Conservation (phyloP, 2,329 filamentous ascomycete species). For the Pestalotiopsis sp. region DNA sequence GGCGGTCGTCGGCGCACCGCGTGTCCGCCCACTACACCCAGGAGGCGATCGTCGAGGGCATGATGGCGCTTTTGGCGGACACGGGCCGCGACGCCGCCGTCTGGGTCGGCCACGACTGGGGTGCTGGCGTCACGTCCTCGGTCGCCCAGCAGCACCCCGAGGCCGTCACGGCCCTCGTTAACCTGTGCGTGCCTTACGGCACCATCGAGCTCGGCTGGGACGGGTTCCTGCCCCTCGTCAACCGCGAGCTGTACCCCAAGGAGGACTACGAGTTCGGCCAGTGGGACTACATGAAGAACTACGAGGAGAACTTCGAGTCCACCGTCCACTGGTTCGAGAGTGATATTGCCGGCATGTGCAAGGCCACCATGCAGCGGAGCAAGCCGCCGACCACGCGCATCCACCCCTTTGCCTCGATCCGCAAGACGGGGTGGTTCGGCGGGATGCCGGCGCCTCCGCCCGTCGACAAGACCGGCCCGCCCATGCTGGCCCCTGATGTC, state of each 20-base stretch:
- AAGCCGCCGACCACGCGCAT: neutral
- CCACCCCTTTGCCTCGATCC: slow-evolving; percentile 30
- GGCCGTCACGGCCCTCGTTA: slow-evolving; percentile 24
- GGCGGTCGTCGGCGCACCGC: slow-evolving; percentile 33
- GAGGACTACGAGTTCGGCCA: slow-evolving; percentile 39
- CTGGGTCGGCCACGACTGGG: slow-evolving; percentile 53
- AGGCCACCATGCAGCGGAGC: slow-evolving; percentile 14
- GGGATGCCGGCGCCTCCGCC: neutral
- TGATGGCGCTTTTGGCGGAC: slow-evolving; percentile 35
- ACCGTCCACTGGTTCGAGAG: slow-evolving; percentile 19
- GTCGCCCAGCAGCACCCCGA: slow-evolving; percentile 32
- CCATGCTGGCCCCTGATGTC: neutral
- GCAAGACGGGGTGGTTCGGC: slow-evolving; percentile 13
- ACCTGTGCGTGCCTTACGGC: slow-evolving; percentile 42
- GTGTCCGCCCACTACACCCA: slow-evolving; percentile 29
- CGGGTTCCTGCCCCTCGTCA: slow-evolving; percentile 27
- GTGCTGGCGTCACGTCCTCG: slow-evolving; percentile 27
- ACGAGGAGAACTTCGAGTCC: slow-evolving; percentile 28
- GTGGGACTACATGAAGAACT: slow-evolving; percentile 33
- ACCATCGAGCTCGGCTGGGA: slow-evolving; percentile 43
- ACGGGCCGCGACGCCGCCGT: slow-evolving; percentile 38
- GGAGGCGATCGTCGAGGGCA: slow-evolving; percentile 33
- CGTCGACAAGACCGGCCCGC: slow-evolving; percentile 14
- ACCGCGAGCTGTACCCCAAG: slow-evolving; percentile 47
- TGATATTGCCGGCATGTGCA: slow-evolving; percentile 19